Evolutionary conservation across 768 basidiomycete genomes (phyloP).

Genomic region (Leccinum aurantiacum): DNA sequence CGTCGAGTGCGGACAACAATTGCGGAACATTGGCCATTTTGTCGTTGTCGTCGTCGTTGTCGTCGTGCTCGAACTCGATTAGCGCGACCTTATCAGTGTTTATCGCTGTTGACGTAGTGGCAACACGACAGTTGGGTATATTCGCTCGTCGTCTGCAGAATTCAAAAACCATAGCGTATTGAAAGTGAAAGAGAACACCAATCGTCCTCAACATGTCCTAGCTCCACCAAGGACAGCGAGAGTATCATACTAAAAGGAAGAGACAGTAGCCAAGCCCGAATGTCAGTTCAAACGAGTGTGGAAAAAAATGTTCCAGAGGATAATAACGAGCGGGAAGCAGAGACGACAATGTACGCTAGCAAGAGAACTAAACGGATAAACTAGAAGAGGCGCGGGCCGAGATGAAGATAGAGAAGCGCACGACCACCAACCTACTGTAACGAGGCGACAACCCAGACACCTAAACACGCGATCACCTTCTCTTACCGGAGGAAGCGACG

Average conservation of each 20-base stretch:
- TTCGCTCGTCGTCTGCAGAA: conserved; percentile 20
- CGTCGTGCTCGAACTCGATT: conserved; percentile 5
- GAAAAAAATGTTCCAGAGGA: conserved; percentile 44
- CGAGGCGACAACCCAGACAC: conserved; percentile 25
- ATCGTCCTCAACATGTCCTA: conserved; percentile 26
- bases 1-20: conserved; percentile 72
- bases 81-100: conserved; percentile 27
- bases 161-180: conserved; percentile 15
- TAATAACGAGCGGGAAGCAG: conserved; percentile 33
- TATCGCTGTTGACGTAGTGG: conserved; percentile 34
- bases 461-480: conserved; percentile 5
- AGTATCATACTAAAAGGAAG: conserved; percentile 49
- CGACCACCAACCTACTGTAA: conserved; percentile 32
- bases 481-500: conserved; percentile 38
- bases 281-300: conserved; percentile 62
- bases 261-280: conserved; percentile 47
- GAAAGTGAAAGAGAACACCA: conserved; percentile 14
- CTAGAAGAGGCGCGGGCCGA: conserved; percentile 37
- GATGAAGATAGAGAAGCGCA: conserved; percentile 25
- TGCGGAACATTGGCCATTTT: conserved; percentile 69
- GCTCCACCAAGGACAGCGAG: conserved; percentile 38
- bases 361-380: conserved; percentile 37
- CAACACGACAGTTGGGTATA: conserved; percentile 38
- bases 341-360: conserved; percentile 43
- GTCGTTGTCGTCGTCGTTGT: conserved; percentile 15